A percentile compares a stretch with the other conserved stretches of the same genome.
Evolutionary conservation across 495 filamentous ascomycete species (phyloP).

Genomic region (Trichodelitschia bisporula): DNA sequence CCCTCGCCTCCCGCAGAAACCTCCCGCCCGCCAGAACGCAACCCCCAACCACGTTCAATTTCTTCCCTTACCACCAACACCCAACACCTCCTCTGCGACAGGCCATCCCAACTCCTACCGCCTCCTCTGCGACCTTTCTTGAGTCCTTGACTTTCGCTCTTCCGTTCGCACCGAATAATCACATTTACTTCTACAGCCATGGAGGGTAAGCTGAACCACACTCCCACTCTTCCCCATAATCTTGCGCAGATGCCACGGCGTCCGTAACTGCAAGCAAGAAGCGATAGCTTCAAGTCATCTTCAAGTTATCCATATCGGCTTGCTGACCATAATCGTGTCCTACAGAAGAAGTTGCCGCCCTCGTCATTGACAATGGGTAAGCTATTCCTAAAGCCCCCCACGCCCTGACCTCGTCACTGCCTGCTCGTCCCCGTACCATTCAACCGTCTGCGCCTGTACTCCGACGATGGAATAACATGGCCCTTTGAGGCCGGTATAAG

Average conservation of each 20-base stretch:
- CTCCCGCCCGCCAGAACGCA: no score
- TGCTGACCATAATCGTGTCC: slow-evolving; percentile 12
- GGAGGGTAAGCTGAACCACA: slow-evolving; percentile 41
- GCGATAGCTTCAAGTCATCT: background rate
- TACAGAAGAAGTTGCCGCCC: slow-evolving; percentile 97
- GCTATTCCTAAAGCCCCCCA: slow-evolving; percentile 13
- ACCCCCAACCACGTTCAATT: no score
- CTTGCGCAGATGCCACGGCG: no score
- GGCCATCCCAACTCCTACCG: no score
- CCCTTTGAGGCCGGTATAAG: no score
- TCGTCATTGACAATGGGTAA: slow-evolving; percentile 99
- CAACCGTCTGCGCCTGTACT: slow-evolving; percentile 1
- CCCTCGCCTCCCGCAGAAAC: no score
- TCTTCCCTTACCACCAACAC: no score
- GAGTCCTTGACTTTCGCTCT: background rate
- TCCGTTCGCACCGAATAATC: no score
- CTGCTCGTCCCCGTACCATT: slow-evolving; percentile 4
- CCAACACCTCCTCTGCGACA: no score
- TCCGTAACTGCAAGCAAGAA: no score
- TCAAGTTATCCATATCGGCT: slow-evolving; percentile 6
- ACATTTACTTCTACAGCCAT: no score
- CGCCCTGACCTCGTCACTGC: slow-evolving; percentile 9
- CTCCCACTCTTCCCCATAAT: slow-evolving; percentile 1
- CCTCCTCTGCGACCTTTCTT: no score
- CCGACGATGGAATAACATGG: background rate